These are phyloP conservation scores for Xylaria nigripes DNA, from an alignment of 495 filamentous ascomycete genomes.

Conservation along the genomic window DNA sequence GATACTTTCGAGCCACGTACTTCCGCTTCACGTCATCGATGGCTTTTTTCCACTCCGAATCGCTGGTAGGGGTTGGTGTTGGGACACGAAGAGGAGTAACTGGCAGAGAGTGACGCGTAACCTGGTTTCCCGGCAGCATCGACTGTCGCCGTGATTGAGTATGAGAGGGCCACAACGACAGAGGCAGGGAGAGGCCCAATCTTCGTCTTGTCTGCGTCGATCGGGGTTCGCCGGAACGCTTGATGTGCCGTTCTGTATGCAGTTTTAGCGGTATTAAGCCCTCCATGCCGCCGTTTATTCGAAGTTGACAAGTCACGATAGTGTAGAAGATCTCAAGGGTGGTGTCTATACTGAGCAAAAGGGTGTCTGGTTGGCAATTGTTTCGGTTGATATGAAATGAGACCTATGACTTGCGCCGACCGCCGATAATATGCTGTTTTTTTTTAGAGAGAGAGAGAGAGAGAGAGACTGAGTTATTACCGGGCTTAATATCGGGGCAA, in stretches of 20 bases:
- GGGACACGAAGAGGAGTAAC: background rate
- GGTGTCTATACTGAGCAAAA: too few relatives aligned
- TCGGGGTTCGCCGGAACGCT: background rate
- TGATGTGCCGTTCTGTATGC: conserved; percentile 10
- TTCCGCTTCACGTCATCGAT: conserved; percentile 41
- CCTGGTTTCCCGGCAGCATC: conserved; percentile 10
- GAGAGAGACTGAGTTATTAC: background rate
- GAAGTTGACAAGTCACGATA: background rate
- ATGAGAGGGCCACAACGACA: conserved; percentile 2
- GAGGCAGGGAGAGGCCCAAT: conserved; percentile 2
- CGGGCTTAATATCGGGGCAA: background rate
- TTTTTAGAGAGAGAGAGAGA: too few relatives aligned
- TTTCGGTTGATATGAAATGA: background rate
- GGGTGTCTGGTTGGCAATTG: background rate
- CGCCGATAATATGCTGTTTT: background rate
- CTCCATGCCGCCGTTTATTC: conserved; percentile 7
- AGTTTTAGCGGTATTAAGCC: conserved; percentile 19
- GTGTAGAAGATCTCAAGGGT: too few relatives aligned
- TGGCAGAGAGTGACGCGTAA: conserved; percentile 2
- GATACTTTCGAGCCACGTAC: conserved; percentile 36
- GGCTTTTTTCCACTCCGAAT: conserved; percentile 34
- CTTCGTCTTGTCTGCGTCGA: conserved; percentile 9
- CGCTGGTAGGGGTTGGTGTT: conserved; percentile 8
- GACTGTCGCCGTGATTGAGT: conserved; percentile 21
- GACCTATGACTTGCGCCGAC: background rate